Evolutionary conservation across 2,329 filamentous ascomycete species (phyloP), one percentile per base, ranked within the genome.

Genomic region (Arthrobotrys musiformis): DNA sequence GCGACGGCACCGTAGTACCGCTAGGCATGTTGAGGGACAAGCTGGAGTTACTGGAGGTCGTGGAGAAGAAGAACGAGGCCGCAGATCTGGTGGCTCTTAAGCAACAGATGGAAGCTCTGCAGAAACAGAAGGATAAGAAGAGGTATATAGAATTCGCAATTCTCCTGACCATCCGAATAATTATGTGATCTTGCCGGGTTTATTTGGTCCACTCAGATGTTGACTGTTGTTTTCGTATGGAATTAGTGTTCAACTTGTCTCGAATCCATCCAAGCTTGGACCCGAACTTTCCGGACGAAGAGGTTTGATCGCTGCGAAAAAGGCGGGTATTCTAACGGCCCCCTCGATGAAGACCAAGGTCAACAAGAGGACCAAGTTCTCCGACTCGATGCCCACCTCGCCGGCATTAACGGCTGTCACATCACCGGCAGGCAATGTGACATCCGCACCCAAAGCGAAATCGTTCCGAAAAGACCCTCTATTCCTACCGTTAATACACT

Each of bases 401-500:
- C 74, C 74, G 13, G 69, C 68, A 37, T 73, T 78, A 54, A 69
- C 74, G 35, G 74, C 68, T 11, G 33, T 48, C 8, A 70, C 54
- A 1, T 78, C 74, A 35, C 74, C 74, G n/a, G 74, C 74, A 30
- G 69, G 67, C 7, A 73, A 73, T 35, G 74, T 73, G 22, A 78
- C 74, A 52, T 78, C 74, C 9, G 74, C 37, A 9, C 74, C 74
- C 17, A 78, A 73, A 56, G 44, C 68, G 30, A 78, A 72, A 52
- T 68, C 74, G 13, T 73, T 73, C 42, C 61, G 69, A 63, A 78
- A 78, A 4, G 79, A 81, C n/a, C 79, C 80, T 26, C 70, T 81
- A 30, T 80, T 78, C 24, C 67, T 79, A 26, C 80, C 80, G 19
- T 76, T 81, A 73, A 80, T 81, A 77, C 80, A 81, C 58, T 62